Evolutionary conservation across 2,329 filamentous ascomycete species (phyloP), one percentile per base, ranked within the genome.

Genomic region (Ceratocystis diversiconidia): DNA sequence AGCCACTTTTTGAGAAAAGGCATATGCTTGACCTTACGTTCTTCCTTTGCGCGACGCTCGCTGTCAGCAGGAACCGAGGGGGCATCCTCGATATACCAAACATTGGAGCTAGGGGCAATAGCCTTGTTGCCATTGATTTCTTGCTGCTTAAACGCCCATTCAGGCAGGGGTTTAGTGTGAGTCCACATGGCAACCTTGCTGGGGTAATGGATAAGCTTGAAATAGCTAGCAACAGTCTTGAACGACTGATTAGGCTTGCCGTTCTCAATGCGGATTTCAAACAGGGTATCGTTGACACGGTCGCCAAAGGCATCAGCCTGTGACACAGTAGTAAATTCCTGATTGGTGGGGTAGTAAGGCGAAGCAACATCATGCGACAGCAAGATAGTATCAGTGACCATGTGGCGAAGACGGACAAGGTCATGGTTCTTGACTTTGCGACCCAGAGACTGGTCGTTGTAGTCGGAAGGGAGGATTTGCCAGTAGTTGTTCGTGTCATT

Each of bases 91-190:
- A 92, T 88, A 70, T 88, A 87, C 94, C 94, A 99, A 68, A 96
- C 82, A 74, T 99, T 99, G 74, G 90, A 96, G 73, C 88, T 86
- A 69, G 92, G 89, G 32, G 85, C 80, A 64, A 95, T 79, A 74
- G 96, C 95, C 83, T 99, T 99, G 81, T 99, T 99, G 68, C 94
- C 94, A 75, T 99, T 99, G 79, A 99, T 96, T 75, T 99, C 94
- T 72, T 95, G 92, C 76, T 99, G 94, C 75, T 95, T 94, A 79
- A 89, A 92, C 30, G 83, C 94, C 94, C 94, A 99, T 3, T 99
- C 94, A 3, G 94, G 94, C n/a, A 99, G 84, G 62, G 94, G 90
- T 67, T 86, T 94, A 44, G 88, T 88, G 75, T 97, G 92, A 32
- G 94, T 99, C 94, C 94, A 99, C 92, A 99, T 95, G 70, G 94